Conservation (phyloP, 768 basidiomycete genomes). For the Leccinum disarticulatum region DNA sequence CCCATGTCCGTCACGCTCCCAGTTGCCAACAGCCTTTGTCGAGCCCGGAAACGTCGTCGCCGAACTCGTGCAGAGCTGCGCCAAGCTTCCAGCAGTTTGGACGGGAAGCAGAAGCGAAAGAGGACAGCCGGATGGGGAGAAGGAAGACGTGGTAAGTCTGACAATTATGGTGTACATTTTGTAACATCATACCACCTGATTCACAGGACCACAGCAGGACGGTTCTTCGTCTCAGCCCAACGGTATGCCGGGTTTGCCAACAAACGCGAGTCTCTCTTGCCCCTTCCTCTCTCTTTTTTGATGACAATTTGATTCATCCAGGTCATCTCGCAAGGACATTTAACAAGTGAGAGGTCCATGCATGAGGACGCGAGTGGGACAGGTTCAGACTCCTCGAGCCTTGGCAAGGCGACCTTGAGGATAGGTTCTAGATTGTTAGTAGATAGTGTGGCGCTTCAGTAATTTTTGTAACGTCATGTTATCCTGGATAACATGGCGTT, state of each 20-base stretch:
- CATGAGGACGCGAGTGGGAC: background rate
- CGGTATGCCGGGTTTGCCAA: background rate
- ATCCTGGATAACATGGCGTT: no score
- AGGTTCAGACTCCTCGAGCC: background rate
- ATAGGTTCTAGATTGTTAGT: no score
- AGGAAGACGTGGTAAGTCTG: background rate
- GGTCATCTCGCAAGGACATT: conserved; percentile 7
- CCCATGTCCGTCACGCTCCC: no score
- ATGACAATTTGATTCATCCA: background rate
- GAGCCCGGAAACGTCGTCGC: no score
- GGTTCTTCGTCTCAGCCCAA: no score
- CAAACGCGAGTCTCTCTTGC: background rate
- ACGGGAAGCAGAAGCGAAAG: background rate
- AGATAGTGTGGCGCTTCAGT: no score
- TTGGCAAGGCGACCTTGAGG: background rate
- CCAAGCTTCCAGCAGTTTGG: background rate
- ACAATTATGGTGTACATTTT: background rate
- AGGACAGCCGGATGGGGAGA: background rate
- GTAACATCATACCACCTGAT: background rate
- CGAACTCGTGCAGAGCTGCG: no score
- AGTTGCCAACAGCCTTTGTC: no score
- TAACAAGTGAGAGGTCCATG: conserved; percentile 7
- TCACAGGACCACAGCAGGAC: background rate
- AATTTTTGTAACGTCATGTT: background rate
- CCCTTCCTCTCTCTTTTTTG: background rate